These are phyloP conservation scores for Monosporozyma unispora DNA, from an alignment of 805 yeast genomes.

Conservation along the genomic window DNA sequence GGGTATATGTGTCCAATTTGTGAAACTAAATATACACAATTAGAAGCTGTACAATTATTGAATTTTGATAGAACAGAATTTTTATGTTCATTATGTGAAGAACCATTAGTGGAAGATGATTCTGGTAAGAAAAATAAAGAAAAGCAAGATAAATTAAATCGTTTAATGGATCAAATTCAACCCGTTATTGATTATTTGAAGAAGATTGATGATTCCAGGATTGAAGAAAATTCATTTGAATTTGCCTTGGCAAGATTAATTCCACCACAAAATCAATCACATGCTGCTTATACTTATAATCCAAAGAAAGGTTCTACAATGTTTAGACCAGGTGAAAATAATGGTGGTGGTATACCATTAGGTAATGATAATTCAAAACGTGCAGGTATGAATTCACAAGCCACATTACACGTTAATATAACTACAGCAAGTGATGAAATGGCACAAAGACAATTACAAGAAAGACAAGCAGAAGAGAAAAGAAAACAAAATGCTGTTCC, in stretches of 20 bases:
- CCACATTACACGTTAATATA: constrained; percentile 83
- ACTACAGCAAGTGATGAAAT: constrained; percentile 79
- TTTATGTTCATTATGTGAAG: constrained; percentile 77
- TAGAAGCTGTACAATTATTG: constrained; percentile 78
- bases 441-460: constrained; percentile 53
- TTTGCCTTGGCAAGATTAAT: constrained; percentile 70
- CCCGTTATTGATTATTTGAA: constrained; percentile 78
- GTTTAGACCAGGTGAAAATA: constrained; percentile 34
- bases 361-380: constrained; percentile 36
- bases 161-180: constrained; percentile 80
- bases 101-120: constrained; percentile 75
- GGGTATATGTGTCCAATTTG: constrained; percentile 90
- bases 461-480: constrained; percentile 58
- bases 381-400: constrained; percentile 60
- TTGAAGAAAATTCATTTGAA: constrained; percentile 87
- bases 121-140: constrained; percentile 71
- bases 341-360: constrained; percentile 22
- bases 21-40: constrained; percentile 65
- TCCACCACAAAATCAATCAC: constrained; percentile 68
- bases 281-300: constrained; percentile 61
- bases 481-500: constrained; percentile 91
- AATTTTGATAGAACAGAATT: constrained; percentile 76
- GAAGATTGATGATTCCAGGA: constrained; percentile 67
- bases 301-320: constrained; percentile 36
- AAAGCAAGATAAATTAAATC: constrained; percentile 73